Percentiles rank a stretch among this genome's conserved stretches.
Conservation (phyloP, 2,329 filamentous ascomycete species). For the Colletotrichum tanaceti region DNA sequence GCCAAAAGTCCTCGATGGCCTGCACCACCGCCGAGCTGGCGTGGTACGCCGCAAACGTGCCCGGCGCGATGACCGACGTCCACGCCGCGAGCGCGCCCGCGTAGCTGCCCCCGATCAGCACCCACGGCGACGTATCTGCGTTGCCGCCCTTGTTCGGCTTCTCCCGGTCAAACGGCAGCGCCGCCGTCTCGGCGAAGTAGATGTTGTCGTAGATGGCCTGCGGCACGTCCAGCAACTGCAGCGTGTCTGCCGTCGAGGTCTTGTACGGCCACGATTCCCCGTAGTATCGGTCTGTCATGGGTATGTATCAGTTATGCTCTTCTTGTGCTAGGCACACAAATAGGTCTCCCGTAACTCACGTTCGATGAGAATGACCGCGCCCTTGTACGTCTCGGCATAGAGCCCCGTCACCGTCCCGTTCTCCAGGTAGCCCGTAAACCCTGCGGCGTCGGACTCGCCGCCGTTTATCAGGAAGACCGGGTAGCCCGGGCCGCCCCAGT, state of each 20-base stretch:
- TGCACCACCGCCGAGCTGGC: conserved; percentile 62
- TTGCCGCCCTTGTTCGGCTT: conserved; percentile 39
- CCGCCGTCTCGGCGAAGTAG: conserved; percentile 45
- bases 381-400: conserved; percentile 30
- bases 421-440: conserved; percentile 1
- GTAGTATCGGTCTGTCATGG: conserved; percentile 30
- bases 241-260: conserved; percentile 35
- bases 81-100: conserved; percentile 62
- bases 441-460: conserved; percentile 21
- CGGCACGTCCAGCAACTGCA: conserved; percentile 31
- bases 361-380: conserved; percentile 34
- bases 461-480: conserved; percentile 34
- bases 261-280: conserved; percentile 34
- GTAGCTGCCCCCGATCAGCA: conserved; percentile 64
- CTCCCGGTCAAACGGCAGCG: conserved; percentile 53
- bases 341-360: conserved; percentile 4
- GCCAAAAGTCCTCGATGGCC: conserved; percentile 58
- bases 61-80: conserved; percentile 58
- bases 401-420: conserved; percentile 20
- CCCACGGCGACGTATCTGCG: conserved; percentile 61
- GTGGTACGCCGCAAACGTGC: conserved; percentile 63
- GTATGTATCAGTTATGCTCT: neutral
- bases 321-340: neutral
- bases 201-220: conserved; percentile 38
- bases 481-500: conserved; percentile 31